phyloP scores from a whole-genome alignment of 2,329 filamentous ascomycete genomes.

The Rhytidhysteron rufulum region DNA sequence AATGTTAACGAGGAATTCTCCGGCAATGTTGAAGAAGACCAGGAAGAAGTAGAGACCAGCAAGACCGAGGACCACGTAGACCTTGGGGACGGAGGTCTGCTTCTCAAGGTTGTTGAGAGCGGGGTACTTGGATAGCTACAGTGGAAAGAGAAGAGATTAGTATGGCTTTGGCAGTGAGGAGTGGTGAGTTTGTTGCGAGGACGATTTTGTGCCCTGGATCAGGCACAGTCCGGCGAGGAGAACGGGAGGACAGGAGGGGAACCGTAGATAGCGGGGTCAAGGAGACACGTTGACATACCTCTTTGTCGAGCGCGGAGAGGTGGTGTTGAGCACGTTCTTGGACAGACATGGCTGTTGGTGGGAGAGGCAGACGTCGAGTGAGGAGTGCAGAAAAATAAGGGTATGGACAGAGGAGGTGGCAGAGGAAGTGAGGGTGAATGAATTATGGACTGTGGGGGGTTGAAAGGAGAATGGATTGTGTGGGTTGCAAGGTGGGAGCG shows the following conservation, averaged over 20 bases:
- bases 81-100: conserved; percentile 78
- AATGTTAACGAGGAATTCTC: conserved; percentile 82
- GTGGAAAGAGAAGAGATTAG: neutral
- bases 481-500: conserved; percentile 19
- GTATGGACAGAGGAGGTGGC: conserved; percentile 8
- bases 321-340: conserved; percentile 76
- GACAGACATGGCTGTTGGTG: conserved; percentile 59
- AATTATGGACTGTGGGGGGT: conserved; percentile 10
- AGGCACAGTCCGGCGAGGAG: too few species aligned
- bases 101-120: conserved; percentile 81
- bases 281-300: conserved; percentile 50
- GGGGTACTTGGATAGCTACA: conserved; percentile 80
- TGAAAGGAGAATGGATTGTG: conserved; percentile 21
- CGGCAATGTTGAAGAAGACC: conserved; percentile 88
- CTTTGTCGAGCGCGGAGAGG: conserved; percentile 75
- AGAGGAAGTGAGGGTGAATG: conserved; percentile 4
- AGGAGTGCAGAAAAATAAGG: neutral
- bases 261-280: neutral
- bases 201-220: too few species aligned
- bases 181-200: too few species aligned
- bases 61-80: conserved; percentile 74
- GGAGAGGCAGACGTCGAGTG: neutral
- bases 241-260: too few species aligned
- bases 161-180: neutral
- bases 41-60: conserved; percentile 82